These are phyloP conservation scores for Cyberlindnera bimundalis DNA, from an alignment of 805 yeast species.

Conservation along the genomic window DNA sequence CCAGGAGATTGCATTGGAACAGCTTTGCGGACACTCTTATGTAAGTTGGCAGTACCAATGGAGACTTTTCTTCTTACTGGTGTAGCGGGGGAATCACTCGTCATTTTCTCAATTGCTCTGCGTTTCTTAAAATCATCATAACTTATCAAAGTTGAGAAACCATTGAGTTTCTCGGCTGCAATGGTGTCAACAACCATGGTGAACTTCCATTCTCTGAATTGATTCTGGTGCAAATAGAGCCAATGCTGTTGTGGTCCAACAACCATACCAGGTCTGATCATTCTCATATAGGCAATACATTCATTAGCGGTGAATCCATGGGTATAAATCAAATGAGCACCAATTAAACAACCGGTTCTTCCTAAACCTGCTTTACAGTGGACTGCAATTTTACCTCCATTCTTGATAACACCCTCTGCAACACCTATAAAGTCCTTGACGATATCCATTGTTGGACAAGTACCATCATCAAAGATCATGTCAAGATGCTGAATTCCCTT, in stretches of 20 bases:
- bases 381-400: conserved; percentile 95
- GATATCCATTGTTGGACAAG: conserved; percentile 92
- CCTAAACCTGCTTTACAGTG: conserved; percentile 99
- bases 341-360: conserved; percentile 95
- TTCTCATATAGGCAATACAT: conserved; percentile 94
- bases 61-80: conserved; percentile 71
- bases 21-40: conserved; percentile 64
- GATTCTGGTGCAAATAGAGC: conserved; percentile 94
- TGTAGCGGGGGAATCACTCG: conserved; percentile 51
- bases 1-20: conserved; percentile 95
- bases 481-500: conserved; percentile 87
- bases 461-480: conserved; percentile 96
- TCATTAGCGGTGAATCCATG: conserved; percentile 97
- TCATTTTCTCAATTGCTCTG: conserved; percentile 31
- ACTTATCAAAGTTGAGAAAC: conserved; percentile 57
- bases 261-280: conserved; percentile 99
- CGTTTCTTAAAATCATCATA: conserved; percentile 60
- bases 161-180: conserved; percentile 66
- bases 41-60: conserved; percentile 63
- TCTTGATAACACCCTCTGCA: conserved; percentile 80
- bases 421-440: conserved; percentile 94
- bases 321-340: conserved; percentile 93
- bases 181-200: conserved; percentile 77
- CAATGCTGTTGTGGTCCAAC: conserved; percentile 99
- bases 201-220: conserved; percentile 93